Conservation (phyloP, 768 basidiomycete genomes). For the Sutorius australiensis region DNA sequence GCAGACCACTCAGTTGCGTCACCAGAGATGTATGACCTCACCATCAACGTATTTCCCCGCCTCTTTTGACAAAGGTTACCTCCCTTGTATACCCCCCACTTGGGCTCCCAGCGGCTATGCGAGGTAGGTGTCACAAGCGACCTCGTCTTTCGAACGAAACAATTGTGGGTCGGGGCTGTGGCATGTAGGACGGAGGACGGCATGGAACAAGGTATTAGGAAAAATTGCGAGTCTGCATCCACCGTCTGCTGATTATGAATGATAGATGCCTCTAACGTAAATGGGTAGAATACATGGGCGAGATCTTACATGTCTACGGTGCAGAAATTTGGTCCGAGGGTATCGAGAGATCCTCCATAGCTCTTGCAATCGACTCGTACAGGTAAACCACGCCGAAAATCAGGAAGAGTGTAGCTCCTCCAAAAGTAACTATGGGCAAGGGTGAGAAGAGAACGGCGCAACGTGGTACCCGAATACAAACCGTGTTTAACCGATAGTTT, state of each 20-base stretch:
- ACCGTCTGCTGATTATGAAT: not conserved
- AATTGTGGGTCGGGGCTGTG: no score
- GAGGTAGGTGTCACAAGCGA: no score
- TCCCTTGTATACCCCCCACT: not conserved
- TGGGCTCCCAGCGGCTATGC: not conserved
- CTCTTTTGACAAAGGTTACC: not conserved
- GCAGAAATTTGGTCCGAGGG: constrained; percentile 4
- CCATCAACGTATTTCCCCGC: not conserved
- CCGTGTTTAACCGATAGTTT: constrained; percentile 93
- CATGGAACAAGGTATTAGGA: not conserved
- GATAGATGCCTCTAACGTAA: not conserved
- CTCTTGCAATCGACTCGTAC: constrained; percentile 49
- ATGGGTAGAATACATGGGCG: not conserved
- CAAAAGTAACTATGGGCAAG: constrained; percentile 63
- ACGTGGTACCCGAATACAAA: constrained; percentile 37
- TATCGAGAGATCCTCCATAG: constrained; percentile 20
- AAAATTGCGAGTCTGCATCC: not conserved
- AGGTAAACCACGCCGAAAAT: constrained; percentile 80
- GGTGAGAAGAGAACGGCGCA: not conserved
- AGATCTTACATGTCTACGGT: constrained; percentile 1
- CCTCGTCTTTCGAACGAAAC: no score
- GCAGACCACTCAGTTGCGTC: not conserved
- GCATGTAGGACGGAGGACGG: no score
- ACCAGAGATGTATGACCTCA: not conserved
- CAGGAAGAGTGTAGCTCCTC: constrained; percentile 79